Conservation (phyloP, 768 basidiomycete species). For the Podaxis sp. region DNA sequence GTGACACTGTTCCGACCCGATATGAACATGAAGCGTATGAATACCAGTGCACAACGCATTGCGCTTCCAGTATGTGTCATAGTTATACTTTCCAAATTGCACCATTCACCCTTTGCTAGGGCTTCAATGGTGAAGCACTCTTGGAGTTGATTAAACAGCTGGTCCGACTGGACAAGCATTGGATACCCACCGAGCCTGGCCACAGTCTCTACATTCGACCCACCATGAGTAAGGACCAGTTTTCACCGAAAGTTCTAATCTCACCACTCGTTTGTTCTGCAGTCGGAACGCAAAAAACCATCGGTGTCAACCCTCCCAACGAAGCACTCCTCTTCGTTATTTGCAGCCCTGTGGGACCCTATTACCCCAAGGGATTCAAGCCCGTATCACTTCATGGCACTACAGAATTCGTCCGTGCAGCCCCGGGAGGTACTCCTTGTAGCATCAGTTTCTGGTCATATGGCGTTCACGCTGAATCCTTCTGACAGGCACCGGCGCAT, state of each 20-base stretch:
- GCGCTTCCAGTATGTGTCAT: slow-evolving; percentile 64
- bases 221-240: slow-evolving; percentile 44
- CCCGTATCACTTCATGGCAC: slow-evolving; percentile 87
- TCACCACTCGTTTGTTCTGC: slow-evolving; percentile 14
- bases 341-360: slow-evolving; percentile 79
- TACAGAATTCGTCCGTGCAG: slow-evolving; percentile 79
- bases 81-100: background rate
- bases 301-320: slow-evolving; percentile 73
- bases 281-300: slow-evolving; percentile 76
- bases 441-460: no score
- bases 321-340: slow-evolving; percentile 88
- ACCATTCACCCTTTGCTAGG: slow-evolving; percentile 34
- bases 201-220: slow-evolving; percentile 93
- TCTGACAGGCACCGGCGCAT: slow-evolving; percentile 65
- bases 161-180: slow-evolving; percentile 77
- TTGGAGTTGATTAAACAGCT: slow-evolving; percentile 84
- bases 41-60: slow-evolving; percentile 73
- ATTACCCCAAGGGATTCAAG: slow-evolving; percentile 86
- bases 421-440: slow-evolving; percentile 66
- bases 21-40: slow-evolving; percentile 98
- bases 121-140: slow-evolving; percentile 75
- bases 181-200: slow-evolving; percentile 88
- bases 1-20: slow-evolving; percentile 90
- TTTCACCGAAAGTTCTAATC: background rate
- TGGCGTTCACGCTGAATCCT: background rate